Evolutionary conservation across 73 alveolate genomes (phyloP).

Genomic region (Paramecium bursaria): DNA sequence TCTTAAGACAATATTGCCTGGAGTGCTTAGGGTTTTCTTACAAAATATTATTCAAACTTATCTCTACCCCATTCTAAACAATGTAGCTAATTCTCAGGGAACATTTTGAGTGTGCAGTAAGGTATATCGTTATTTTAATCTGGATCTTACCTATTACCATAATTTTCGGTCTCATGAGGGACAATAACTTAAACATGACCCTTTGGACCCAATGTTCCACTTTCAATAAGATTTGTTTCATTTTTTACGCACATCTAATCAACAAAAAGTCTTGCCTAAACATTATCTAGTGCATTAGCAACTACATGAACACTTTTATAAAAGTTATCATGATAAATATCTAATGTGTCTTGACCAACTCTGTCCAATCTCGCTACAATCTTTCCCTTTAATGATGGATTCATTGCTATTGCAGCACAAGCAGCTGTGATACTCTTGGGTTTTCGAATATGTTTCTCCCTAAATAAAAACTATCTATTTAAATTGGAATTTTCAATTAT

Average conservation of each 20-base stretch:
- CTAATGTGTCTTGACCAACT: constrained; percentile 96
- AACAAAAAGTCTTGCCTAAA: constrained; percentile 96
- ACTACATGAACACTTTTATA: constrained; percentile 94
- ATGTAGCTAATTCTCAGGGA: constrained; percentile 98
- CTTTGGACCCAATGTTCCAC: constrained; percentile 97
- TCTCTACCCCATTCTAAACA: constrained; percentile 99
- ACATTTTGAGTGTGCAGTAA: constrained; percentile 94
- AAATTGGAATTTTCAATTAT: constrained; percentile 98
- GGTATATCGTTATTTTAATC: constrained; percentile 94
- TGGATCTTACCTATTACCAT: constrained; percentile 90
- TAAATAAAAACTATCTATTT: constrained; percentile 98
- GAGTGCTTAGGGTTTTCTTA: constrained; percentile 84
- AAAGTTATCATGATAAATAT: constrained; percentile 92
- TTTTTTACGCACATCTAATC: constrained; percentile 98
- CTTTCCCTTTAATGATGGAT: constrained; percentile 73
- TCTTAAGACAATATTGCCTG: constrained; percentile 73
- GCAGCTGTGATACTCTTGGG: constrained; percentile 93
- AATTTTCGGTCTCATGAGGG: constrained; percentile 91
- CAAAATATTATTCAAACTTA: constrained; percentile 83
- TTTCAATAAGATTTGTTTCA: constrained; percentile 94
- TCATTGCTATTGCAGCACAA: constrained; percentile 90
- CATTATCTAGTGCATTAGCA: constrained; percentile 98
- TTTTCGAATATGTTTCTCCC: constrained; percentile 78
- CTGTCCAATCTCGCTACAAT: constrained; percentile 86
- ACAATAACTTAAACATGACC: constrained; percentile 92